Evolutionary conservation across 495 filamentous ascomycete species (phyloP).

Genomic region (Penicillium arizonense): DNA sequence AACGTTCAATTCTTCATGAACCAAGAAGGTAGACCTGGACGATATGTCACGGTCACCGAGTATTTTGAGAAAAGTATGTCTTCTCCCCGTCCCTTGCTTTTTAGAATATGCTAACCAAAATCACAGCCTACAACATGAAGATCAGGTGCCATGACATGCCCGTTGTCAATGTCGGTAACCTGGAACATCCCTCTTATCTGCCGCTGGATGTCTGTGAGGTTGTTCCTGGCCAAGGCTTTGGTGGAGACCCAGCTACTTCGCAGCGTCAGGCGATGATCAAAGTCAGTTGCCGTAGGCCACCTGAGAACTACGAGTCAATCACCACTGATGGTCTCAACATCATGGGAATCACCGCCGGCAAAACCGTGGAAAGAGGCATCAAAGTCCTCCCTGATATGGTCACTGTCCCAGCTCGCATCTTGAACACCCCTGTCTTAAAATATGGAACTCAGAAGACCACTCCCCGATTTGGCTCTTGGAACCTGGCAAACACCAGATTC

Average conservation of each 20-base stretch:
- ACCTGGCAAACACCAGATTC: slow-evolving; percentile 13
- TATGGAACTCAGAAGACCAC: slow-evolving; percentile 5
- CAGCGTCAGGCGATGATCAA: slow-evolving; percentile 61
- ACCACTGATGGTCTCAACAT: slow-evolving; percentile 45
- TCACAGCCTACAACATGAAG: slow-evolving; percentile 11
- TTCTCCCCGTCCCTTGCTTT: not conserved
- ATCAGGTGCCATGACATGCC: slow-evolving; percentile 35
- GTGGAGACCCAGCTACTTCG: slow-evolving; percentile 42
- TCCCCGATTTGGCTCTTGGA: slow-evolving; percentile 15
- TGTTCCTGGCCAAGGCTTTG: slow-evolving; percentile 58
- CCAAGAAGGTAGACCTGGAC: not conserved
- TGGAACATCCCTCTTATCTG: slow-evolving; percentile 53
- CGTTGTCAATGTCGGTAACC: slow-evolving; percentile 65
- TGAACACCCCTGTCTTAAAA: slow-evolving; percentile 12
- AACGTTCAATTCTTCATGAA: slow-evolving; percentile 13
- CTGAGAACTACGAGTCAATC: slow-evolving; percentile 62
- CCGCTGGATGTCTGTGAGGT: slow-evolving; percentile 62
- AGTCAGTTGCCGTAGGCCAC: slow-evolving; percentile 63
- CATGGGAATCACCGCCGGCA: slow-evolving; percentile 37
- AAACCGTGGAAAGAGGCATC: slow-evolving; percentile 1
- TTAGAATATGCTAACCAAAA: not conserved
- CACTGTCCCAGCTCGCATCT: slow-evolving; percentile 15
- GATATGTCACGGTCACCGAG: slow-evolving; percentile 11
- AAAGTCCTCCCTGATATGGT: slow-evolving; percentile 9
- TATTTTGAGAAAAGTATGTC: slow-evolving; percentile 18